Evolutionary conservation across 2,329 filamentous ascomycete genomes (phyloP), one percentile per base, ranked within the genome.

Genomic region (Nigrospora sphaerica): DNA sequence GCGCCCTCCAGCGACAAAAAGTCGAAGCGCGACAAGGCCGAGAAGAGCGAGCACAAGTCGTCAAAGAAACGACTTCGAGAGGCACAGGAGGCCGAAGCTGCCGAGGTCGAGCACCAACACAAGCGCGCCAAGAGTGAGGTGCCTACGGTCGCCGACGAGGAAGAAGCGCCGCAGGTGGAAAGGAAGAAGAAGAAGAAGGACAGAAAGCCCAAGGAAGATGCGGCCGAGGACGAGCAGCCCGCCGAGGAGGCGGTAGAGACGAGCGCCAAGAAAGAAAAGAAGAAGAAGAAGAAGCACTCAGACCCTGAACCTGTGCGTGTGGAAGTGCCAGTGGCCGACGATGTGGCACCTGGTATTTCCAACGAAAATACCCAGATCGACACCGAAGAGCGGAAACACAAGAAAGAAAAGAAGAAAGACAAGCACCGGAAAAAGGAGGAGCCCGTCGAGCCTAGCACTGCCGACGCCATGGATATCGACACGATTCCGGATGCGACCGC

Each of bases 91-190:
- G 13, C 17, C 18, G 43, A 45, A 34, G 43, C 31, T 28, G 43
- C 16, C 16, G 48, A 50, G 32, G 48, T 39, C 13, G 71, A 74
- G 49, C 69, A 69, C 56, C 73, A 71, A 59, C 65, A 72, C 55
- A 76, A 77, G 54, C 73, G 72, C 49, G 71, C 72, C 6, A 75
- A 73, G 60, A 72, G 57, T 19, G 44, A 43, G 23, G 39, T 19
- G 3, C 23, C 32, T 10, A 32, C n/a, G 12, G 42, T 12, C 33
- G 41, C 32, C 47, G 44, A 46, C 46, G 45, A 32, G 13, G 39
- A 46, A 19, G 47, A 49, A 16, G n/a, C 46, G 9, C 32, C 44
- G 13, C 23, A 14, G 28, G 12, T 19, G 16, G 32, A 36, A 39
- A 69, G 64, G 52, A 61, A 61, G 50, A 57, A 35, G 52, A 59